A percentile compares a stretch with the other conserved stretches of the same genome.
Conservation (phyloP, 1,284 basidiomycete species). For the Rhodotorula sp. region DNA sequence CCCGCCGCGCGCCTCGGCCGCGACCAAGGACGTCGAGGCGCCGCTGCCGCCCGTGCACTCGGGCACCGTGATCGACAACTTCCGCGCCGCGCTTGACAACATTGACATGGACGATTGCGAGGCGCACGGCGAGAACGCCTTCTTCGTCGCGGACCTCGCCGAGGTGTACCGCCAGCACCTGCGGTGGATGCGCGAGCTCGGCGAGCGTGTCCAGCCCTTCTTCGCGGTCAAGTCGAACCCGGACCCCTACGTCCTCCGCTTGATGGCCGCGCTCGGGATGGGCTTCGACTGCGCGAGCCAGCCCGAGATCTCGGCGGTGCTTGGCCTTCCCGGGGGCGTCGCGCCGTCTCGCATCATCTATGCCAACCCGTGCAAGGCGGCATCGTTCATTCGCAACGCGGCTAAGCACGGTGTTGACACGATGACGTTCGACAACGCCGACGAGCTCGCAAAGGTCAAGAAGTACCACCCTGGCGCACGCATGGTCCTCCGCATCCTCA, state of each 20-base stretch:
- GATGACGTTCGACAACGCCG: constrained; percentile 98
- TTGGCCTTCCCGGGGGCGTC: constrained; percentile 64
- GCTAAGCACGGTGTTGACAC: constrained; percentile 75
- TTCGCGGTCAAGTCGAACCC: constrained; percentile 98
- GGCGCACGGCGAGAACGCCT: constrained; percentile 82
- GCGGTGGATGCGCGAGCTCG: constrained; percentile 78
- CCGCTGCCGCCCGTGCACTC: constrained; percentile 36
- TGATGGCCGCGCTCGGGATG: constrained; percentile 83
- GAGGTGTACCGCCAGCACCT: constrained; percentile 83
- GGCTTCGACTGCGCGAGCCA: constrained; percentile 99
- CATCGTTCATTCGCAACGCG: constrained; percentile 86
- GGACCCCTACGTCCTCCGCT: constrained; percentile 86
- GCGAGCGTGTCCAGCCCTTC: constrained; percentile 80
- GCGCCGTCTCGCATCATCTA: constrained; percentile 85
- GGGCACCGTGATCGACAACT: constrained; percentile 40
- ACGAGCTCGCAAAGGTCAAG: constrained; percentile 95
- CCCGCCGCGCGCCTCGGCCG: constrained; percentile 11
- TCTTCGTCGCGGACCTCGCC: constrained; percentile 92
- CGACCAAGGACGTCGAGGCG: neutral
- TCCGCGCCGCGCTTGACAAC: constrained; percentile 37
- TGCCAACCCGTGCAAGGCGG: constrained; percentile 98
- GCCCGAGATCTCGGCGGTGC: constrained; percentile 83
- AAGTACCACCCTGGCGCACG: constrained; percentile 78
- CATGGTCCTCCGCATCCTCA: constrained; percentile 90
- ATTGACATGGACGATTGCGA: constrained; percentile 54